Conservation (phyloP, 1,284 basidiomycete genomes). For the Cutaneotrichosporon curvatum region DNA sequence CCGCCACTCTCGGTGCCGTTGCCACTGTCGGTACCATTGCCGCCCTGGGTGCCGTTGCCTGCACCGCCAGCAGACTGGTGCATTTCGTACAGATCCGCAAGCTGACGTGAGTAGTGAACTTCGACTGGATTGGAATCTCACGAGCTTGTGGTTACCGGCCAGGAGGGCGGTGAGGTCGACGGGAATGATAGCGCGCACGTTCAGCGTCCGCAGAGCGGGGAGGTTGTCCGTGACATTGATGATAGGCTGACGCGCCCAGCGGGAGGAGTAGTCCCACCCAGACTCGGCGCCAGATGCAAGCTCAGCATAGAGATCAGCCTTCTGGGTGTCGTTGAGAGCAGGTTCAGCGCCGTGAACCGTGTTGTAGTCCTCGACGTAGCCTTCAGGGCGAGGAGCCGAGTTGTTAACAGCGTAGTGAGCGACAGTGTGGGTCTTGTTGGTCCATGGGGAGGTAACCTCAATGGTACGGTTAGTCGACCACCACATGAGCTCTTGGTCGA, state of each 20-base stretch:
- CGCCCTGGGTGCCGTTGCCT: not conserved
- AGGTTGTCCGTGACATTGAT: conserved; percentile 47
- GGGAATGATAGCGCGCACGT: conserved; percentile 62
- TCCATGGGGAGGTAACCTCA: conserved; percentile 64
- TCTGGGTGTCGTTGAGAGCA: conserved; percentile 56
- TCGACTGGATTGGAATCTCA: conserved; percentile 46
- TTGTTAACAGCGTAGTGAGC: conserved; percentile 68
- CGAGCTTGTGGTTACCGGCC: conserved; percentile 51
- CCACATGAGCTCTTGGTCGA: conserved; percentile 67
- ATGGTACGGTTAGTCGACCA: conserved; percentile 71
- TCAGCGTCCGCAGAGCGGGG: conserved; percentile 62
- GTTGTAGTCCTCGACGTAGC: conserved; percentile 59
- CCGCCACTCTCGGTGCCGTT: no score
- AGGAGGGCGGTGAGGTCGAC: conserved; percentile 79
- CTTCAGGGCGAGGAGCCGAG: conserved; percentile 79
- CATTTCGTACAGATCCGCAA: conserved; percentile 60
- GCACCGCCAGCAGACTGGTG: conserved; percentile 8
- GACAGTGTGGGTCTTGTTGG: conserved; percentile 58
- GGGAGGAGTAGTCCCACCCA: conserved; percentile 49
- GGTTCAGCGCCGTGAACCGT: conserved; percentile 63
- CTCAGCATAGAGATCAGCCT: conserved; percentile 71
- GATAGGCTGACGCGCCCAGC: conserved; percentile 52
- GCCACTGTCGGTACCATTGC: not conserved
- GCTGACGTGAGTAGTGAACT: conserved; percentile 23
- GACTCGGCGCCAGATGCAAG: conserved; percentile 80